These are phyloP conservation scores for Talaromyces adpressus DNA, from an alignment of 495 filamentous ascomycete species.

Conservation along the genomic window DNA sequence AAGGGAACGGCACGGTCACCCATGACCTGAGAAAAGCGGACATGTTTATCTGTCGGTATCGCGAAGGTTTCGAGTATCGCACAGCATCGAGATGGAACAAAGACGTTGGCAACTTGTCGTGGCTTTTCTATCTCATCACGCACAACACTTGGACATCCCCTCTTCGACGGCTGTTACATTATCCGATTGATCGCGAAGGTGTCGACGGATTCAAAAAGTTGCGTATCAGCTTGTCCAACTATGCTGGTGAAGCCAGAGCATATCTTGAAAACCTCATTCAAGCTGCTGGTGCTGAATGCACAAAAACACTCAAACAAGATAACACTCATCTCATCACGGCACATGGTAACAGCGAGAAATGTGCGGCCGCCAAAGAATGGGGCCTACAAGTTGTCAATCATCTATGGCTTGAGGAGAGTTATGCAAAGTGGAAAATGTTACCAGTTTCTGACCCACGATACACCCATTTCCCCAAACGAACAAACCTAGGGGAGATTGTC, in stretches of 20 bases:
- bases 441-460: slow-evolving; percentile 63
- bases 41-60: slow-evolving; percentile 79
- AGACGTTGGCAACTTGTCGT: slow-evolving; percentile 84
- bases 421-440: slow-evolving; percentile 73
- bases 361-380: slow-evolving; percentile 86
- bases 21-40: slow-evolving; percentile 62
- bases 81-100: slow-evolving; percentile 66
- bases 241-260: slow-evolving; percentile 84
- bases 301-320: slow-evolving; percentile 84
- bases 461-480: slow-evolving; percentile 73
- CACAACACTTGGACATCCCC: slow-evolving; percentile 84
- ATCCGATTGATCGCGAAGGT: slow-evolving; percentile 67
- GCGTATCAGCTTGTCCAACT: slow-evolving; percentile 87
- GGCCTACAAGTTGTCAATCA: slow-evolving; percentile 85
- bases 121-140: slow-evolving; percentile 88
- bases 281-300: slow-evolving; percentile 77
- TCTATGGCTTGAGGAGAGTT: slow-evolving; percentile 96
- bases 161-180: slow-evolving; percentile 74
- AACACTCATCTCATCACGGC: slow-evolving; percentile 96
- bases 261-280: slow-evolving; percentile 90
- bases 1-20: slow-evolving; percentile 62
- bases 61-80: slow-evolving; percentile 73
- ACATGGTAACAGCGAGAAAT: slow-evolving; percentile 82
- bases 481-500: slow-evolving; percentile 87
- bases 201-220: slow-evolving; percentile 72